Evolutionary conservation across 2,329 filamentous ascomycete genomes (phyloP).

Genomic region (Nemania serpens): DNA sequence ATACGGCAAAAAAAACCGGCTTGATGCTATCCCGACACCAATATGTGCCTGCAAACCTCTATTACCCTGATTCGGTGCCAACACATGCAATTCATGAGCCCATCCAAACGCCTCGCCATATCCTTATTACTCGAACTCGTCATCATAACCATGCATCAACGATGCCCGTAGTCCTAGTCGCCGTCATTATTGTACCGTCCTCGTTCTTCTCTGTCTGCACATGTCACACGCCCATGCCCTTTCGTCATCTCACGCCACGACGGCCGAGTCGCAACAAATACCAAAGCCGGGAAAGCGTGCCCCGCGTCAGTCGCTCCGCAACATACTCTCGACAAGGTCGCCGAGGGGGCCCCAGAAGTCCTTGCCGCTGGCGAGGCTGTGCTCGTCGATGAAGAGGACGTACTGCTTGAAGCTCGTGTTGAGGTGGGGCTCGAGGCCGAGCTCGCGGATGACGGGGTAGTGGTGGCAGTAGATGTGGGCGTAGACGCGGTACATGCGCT

Average conservation of each 20-base stretch:
- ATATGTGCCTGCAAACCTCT: constrained; percentile 24
- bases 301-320: constrained; percentile 75
- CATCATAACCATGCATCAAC: constrained; percentile 18
- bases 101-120: constrained; percentile 36
- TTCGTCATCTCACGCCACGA: neutral
- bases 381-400: constrained; percentile 97
- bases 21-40: constrained; percentile 13
- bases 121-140: constrained; percentile 21
- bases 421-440: constrained; percentile 93
- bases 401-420: constrained; percentile 99
- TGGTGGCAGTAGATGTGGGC: constrained; percentile 99
- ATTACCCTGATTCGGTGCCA: constrained; percentile 33
- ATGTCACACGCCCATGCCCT: constrained; percentile 3
- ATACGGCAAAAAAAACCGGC: constrained; percentile 14
- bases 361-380: constrained; percentile 86
- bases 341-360: constrained; percentile 97
- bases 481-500: constrained; percentile 97
- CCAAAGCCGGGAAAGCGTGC: neutral
- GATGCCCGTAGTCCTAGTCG: neutral
- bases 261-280: neutral
- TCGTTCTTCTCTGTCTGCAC: constrained; percentile 3
- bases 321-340: constrained; percentile 96
- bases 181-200: constrained; percentile 4
- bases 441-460: constrained; percentile 93
- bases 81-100: constrained; percentile 30